Evolutionary conservation across 2,329 filamentous ascomycete species (phyloP), one percentile per base, ranked within the genome.

Genomic region (Albophoma yamanashiensis): DNA sequence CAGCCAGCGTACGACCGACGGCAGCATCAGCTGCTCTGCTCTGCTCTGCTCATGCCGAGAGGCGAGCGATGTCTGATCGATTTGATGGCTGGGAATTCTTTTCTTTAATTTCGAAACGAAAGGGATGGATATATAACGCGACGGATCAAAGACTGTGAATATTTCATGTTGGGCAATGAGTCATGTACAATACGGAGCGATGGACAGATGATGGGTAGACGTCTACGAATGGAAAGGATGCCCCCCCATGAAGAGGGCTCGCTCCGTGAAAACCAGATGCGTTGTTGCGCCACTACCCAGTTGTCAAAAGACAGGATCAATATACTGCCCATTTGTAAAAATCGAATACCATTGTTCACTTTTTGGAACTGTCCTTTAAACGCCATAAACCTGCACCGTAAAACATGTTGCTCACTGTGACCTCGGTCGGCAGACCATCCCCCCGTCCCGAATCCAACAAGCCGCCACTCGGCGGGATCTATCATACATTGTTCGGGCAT

Each of bases 401-500:
- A 55, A 38, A 22, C 11, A 9, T 20, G 9, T 14, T 8, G 4
- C 50, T 11, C 17, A 34, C 12, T 14, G 36, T 14, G 36, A 38
- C 40, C 40, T 31, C 5, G 27, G 27, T 31, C 27, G 27, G 50
- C 50, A 34, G 50, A 53, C 3, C 27, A 31, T 31, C 27, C 8
- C 5, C 12, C 50, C 50, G 12, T 34, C 15, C 50, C 50, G 31
- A 15, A 31, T 17, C 55, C 1, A 50, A 20, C 9, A 45, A 17
- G 43, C 2, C 2, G 12, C 3, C 43, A 7, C 8, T 8, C 2
- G 15, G 27, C 12, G 42, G 38, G 15, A 39, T 11, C 34, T 31
- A 31, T 31, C 45, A 39, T 22, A 22, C 50, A 25, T 22, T 17
- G 12, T 34, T 34, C 12, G 78, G 78, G 65, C 81, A 53, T 71